Percentiles rank a stretch among this genome's conserved stretches.
Conservation (phyloP, 768 basidiomycete genomes). For the Phlebiopsis flavidoalba region DNA sequence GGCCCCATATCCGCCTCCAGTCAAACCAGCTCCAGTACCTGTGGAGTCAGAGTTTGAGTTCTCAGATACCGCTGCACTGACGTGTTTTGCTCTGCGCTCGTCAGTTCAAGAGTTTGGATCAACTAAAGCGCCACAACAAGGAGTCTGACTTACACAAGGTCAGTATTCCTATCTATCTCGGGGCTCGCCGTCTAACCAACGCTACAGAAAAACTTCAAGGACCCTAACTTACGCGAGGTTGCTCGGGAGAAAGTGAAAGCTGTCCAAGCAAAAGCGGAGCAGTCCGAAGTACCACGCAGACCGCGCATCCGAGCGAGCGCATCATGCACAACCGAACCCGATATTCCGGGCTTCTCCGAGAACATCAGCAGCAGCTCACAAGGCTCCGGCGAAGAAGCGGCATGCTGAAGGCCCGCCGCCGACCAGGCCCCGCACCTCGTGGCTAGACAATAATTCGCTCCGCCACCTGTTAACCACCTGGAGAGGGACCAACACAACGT, state of each 20-base stretch:
- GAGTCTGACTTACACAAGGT: constrained; percentile 97
- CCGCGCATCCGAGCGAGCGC: constrained; percentile 87
- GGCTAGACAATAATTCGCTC: too few species aligned
- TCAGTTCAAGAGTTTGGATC: constrained; percentile 85
- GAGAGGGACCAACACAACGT: constrained; percentile 80
- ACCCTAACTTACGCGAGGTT: constrained; percentile 63
- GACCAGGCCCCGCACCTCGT: too few species aligned
- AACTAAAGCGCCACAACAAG: constrained; percentile 84
- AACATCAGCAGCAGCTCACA: constrained; percentile 25
- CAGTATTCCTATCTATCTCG: constrained; percentile 14
- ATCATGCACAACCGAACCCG: constrained; percentile 90
- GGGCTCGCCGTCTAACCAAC: not conserved
- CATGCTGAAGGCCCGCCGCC: constrained; percentile 60
- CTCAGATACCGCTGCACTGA: constrained; percentile 66
- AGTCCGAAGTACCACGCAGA: constrained; percentile 93
- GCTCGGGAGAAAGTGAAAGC: constrained; percentile 63
- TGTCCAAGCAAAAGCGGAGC: constrained; percentile 34
- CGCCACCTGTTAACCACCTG: constrained; percentile 62
- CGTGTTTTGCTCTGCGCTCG: constrained; percentile 90
- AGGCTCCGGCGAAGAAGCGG: constrained; percentile 37
- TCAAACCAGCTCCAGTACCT: constrained; percentile 30
- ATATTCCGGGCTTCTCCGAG: constrained; percentile 60
- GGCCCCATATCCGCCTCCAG: not conserved
- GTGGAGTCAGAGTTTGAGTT: constrained; percentile 74
- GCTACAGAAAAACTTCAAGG: constrained; percentile 80